These are phyloP conservation scores for Clonostachys rhizophaga DNA, from an alignment of 2,329 filamentous ascomycete genomes.

Conservation along the genomic window DNA sequence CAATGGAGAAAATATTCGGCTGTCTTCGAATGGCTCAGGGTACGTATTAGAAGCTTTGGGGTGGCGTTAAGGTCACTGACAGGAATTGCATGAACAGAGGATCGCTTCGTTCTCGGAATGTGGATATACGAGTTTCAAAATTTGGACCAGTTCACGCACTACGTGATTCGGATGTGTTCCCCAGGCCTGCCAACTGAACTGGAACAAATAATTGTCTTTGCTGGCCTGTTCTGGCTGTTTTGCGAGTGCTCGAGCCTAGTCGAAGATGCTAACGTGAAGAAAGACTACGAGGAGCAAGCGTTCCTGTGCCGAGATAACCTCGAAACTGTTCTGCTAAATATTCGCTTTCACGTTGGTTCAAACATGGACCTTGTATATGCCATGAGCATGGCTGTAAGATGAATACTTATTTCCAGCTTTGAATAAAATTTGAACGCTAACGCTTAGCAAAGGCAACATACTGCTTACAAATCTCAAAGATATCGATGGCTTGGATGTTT, in stretches of 20 bases:
- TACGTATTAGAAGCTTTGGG: background rate
- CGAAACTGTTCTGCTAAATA: conserved; percentile 10
- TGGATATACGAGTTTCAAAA: background rate
- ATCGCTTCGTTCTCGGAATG: background rate
- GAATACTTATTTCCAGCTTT: background rate
- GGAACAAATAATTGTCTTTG: conserved; percentile 10
- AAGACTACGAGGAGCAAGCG: conserved; percentile 5
- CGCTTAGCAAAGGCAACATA: background rate
- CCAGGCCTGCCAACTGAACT: conserved; percentile 6
- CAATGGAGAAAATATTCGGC: background rate
- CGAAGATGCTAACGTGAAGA: conserved; percentile 1
- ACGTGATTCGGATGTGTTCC: conserved; percentile 6
- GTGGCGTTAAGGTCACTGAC: no score
- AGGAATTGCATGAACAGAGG: no score
- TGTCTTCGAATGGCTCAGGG: background rate
- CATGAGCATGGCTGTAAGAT: background rate
- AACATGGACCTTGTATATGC: conserved; percentile 8
- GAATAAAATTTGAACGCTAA: background rate
- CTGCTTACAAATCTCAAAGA: background rate
- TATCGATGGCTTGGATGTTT: background rate
- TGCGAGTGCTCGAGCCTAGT: conserved; percentile 6
- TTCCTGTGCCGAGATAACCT: conserved; percentile 9
- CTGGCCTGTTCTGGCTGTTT: conserved; percentile 11
- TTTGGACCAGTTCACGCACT: background rate
- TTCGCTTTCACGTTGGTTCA: conserved; percentile 8